Base-by-base conservation (phyloP, 805 yeast species). In the Starmerella apis region DNA sequence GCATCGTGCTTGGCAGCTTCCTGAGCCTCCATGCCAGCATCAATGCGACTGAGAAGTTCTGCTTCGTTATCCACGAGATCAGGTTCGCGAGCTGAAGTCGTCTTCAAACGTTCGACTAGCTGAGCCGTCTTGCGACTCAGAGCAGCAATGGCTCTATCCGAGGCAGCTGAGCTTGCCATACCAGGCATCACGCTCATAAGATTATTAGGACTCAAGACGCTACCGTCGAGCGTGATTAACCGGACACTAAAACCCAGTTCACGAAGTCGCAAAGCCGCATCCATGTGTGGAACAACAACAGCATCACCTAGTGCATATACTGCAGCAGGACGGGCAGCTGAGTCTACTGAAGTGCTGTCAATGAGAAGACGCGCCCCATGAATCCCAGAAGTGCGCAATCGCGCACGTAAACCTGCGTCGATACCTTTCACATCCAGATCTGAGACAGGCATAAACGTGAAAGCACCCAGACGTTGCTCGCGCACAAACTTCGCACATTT, bases 391-490 rank as follows among this genome's bases (percentile, higher is more conserved):
- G 46, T 8, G 49, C 53, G 16, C 54, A 47, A n/a, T 45, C 28
- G 23, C 22, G 19, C 23, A 39, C 45, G 43, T 80, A 71, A 4
- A 80, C 70, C 31, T 68, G 72, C 27, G 13, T 20, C 32, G 4
- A 30, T 24, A 14, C 46, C 37, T 6, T 10, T 25, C 1, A 78
- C 77, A 8, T 71, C 75, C 28, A 92, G 80, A 1, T 87, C 74
- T 60, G 87, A 92, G 46, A 92, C 68, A 0, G 98, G 97, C 52
- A 92, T 82, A 59, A 92, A 88, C 1, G 94, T 79, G 1, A 92
- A 87, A 7, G 76, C 73, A 43, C 97, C 97, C 11, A 82, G 71
- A 56, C 95, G 74, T 62, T 90, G 90, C 56, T 84, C 88, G 59
- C 86, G 85, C 63, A 90, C 69, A 50, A 81, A 82, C 8, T 78